Evolutionary conservation across 495 filamentous ascomycete genomes (phyloP), one percentile per base, ranked within the genome.

Genomic region (Terfezia claveryi): DNA sequence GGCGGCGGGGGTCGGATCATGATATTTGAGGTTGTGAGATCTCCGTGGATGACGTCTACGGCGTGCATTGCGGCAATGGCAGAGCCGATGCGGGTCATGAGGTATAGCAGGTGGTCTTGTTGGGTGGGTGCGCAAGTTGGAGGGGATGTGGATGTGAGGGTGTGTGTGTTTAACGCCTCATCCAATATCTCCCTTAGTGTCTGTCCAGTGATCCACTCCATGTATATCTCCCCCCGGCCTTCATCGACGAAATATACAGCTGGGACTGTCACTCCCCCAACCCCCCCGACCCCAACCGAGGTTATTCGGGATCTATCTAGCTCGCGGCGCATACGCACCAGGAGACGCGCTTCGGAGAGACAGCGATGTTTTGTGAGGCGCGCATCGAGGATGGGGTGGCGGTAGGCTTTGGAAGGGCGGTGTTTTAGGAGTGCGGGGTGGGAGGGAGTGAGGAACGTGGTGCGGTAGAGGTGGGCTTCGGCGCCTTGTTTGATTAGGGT

Each of bases 11-110:
- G 71, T 54, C 81, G 66, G 51, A 99, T 67, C 79, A 99, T 95
- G 68, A 99, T 71, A 70, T 98, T 98, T 69, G 88, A 95, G 56
- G 89, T 98, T 56, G 92, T 98, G 71, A 98, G 69, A 70, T 98
- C 91, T 49, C 91, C 91, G 72, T 98, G 91, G 51, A 92, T 77
- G 49, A 95, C 79, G 14, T 91, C 89, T 17, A 76, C 74, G 52
- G 71, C 74, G 71, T 98, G 91, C 69, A 98, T 70, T 46, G 64
- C 72, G n/a, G 86, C 91, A 16, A 96, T 77, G 7, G 78, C 79
- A 12, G 63, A 56, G 0, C 88, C 91, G 56, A 95, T 79, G 65
- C 75, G 73, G 54, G 70, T 70, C 77, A 96, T 80, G 27, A 32
- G 27, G 27, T 7, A 5, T 32, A 4, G 27, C 27, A 32, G 27